Percentiles rank a stretch among this genome's conserved stretches.
Conservation (phyloP, 768 basidiomycete species). For the Boletus rubropictus region DNA sequence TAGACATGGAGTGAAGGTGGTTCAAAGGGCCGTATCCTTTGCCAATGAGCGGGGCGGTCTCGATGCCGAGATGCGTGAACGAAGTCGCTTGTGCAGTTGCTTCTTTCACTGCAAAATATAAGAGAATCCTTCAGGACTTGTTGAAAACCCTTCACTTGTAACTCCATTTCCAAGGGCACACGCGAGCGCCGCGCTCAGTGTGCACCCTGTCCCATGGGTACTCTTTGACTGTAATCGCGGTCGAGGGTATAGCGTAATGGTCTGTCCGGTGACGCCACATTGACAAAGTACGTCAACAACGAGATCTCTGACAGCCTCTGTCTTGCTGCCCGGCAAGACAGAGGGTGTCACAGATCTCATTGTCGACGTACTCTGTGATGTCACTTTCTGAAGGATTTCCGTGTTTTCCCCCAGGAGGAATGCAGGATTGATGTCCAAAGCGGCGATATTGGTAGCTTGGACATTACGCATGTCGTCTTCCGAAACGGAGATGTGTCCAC, state of each 20-base stretch:
- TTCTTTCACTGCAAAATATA: slow-evolving; percentile 40
- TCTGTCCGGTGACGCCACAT: slow-evolving; percentile 15
- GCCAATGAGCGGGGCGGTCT: slow-evolving; percentile 61
- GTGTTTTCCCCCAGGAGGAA: slow-evolving; percentile 50
- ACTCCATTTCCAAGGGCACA: slow-evolving; percentile 51
- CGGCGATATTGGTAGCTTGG: slow-evolving; percentile 20
- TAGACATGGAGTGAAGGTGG: slow-evolving; percentile 62
- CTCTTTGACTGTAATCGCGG: slow-evolving; percentile 60
- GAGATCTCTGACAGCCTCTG: slow-evolving; percentile 24
- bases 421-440: slow-evolving; percentile 38
- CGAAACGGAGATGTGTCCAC: slow-evolving; percentile 62
- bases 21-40: slow-evolving; percentile 81
- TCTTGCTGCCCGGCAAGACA: neutral
- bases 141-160: slow-evolving; percentile 31
- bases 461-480: slow-evolving; percentile 41
- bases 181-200: slow-evolving; percentile 78
- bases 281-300: slow-evolving; percentile 64
- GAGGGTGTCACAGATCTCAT: slow-evolving; percentile 37
- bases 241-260: slow-evolving; percentile 49
- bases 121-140: neutral
- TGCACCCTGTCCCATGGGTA: slow-evolving; percentile 93
- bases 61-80: slow-evolving; percentile 76
- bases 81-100: slow-evolving; percentile 55
- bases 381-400: slow-evolving; percentile 51
- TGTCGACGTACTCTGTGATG: slow-evolving; percentile 60